These are phyloP conservation scores for Penicillium atrosanguineum DNA, from an alignment of 495 filamentous ascomycete genomes.

Conservation along the genomic window DNA sequence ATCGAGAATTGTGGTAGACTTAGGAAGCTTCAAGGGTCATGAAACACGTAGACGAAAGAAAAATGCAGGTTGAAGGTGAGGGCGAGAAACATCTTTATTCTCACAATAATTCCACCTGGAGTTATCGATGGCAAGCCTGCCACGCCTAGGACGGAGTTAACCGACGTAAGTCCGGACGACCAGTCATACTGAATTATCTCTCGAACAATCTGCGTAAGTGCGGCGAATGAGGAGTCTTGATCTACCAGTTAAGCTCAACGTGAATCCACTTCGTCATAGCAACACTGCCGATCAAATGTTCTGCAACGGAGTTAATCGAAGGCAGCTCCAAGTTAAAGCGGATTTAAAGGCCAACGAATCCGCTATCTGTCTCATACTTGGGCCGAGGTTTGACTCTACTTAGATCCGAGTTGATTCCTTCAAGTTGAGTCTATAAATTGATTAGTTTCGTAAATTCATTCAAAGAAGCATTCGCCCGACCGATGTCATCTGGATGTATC, in stretches of 20 bases:
- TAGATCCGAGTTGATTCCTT: conserved; percentile 3
- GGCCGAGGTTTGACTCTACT: conserved; percentile 4
- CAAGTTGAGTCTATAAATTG: conserved; percentile 8
- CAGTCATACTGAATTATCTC: no score
- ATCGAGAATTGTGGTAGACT: conserved; percentile 8
- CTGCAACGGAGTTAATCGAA: conserved; percentile 5
- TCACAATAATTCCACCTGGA: background rate
- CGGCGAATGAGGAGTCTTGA: conserved; percentile 4
- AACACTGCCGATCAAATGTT: conserved; percentile 4
- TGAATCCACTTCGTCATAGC: conserved; percentile 1
- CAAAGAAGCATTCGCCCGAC: no score
- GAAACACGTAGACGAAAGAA: conserved; percentile 4
- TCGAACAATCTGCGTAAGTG: no score
- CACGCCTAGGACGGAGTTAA: conserved; percentile 11
- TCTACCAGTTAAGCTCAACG: conserved; percentile 4
- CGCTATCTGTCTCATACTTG: conserved; percentile 7
- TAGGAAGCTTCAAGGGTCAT: conserved; percentile 9
- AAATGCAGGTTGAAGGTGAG: conserved; percentile 8
- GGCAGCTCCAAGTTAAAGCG: conserved; percentile 6
- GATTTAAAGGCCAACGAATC: conserved; percentile 5
- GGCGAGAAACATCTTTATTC: conserved; percentile 8
- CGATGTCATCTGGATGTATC: no score
- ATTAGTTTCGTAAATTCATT: no score
- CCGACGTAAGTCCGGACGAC: conserved; percentile 7
- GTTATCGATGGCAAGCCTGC: conserved; percentile 5